A percentile compares a stretch with the other conserved stretches of the same genome.
phyloP scores from a whole-genome alignment of 371 early-diverging fungal species.

The Funneliformis caledonium region DNA sequence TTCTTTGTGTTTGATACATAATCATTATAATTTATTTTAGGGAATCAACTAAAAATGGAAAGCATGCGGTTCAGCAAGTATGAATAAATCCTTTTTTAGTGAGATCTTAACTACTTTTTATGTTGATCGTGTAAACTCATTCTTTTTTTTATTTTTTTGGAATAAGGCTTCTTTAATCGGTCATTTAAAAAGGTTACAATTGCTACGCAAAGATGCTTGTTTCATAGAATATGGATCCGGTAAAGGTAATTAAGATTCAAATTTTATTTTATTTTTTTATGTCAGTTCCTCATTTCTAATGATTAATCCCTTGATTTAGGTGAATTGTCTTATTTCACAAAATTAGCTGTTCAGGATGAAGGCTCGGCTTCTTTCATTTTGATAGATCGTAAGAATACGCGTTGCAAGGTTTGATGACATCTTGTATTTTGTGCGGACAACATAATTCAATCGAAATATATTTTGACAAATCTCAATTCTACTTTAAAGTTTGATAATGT shows the following conservation, averaged over 20 bases:
- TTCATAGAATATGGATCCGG: slow-evolving; percentile 89
- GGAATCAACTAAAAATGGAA: slow-evolving; percentile 53
- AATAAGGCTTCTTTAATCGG: slow-evolving; percentile 77
- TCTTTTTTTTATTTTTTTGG: background rate
- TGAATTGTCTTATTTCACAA: slow-evolving; percentile 65
- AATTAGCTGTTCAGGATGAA: slow-evolving; percentile 62
- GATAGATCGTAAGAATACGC: slow-evolving; percentile 79
- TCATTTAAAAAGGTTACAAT: slow-evolving; percentile 66
- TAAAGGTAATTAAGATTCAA: slow-evolving; percentile 55
- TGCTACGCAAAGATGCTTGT: slow-evolving; percentile 60
- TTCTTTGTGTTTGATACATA: background rate
- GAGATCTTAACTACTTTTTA: background rate
- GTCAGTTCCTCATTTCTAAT: slow-evolving; percentile 2
- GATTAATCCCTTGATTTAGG: slow-evolving; percentile 44
- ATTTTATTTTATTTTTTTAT: slow-evolving; percentile 14
- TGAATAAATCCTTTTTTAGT: slow-evolving; percentile 4
- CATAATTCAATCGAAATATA: slow-evolving; percentile 35
- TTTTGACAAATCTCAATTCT: slow-evolving; percentile 17
- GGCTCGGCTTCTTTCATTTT: slow-evolving; percentile 67
- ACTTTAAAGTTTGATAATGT: slow-evolving; percentile 50
- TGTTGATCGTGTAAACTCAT: background rate
- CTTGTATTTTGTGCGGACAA: background rate
- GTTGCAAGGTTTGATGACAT: slow-evolving; percentile 60
- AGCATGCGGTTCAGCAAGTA: slow-evolving; percentile 74
- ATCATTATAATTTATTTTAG: slow-evolving; percentile 39